Evolutionary conservation across 169 alveolate genomes (phyloP), one percentile per base, ranked within the genome.

Genomic region (Cryptosporidium bovis): DNA sequence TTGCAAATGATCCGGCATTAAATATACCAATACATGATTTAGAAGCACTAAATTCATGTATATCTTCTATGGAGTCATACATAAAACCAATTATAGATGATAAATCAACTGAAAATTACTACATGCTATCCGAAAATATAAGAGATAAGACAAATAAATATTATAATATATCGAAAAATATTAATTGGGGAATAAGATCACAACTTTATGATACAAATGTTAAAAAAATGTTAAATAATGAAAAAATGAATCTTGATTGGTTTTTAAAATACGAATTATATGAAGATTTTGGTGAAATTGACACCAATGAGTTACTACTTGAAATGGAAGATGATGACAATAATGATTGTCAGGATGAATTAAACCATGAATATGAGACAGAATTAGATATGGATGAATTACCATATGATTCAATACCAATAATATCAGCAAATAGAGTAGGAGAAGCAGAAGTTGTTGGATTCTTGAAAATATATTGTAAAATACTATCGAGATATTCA

Each of bases 361-460:
- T 77, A 3, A 62, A 62, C 40, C 87, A 77, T 24, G 87, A 77
- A 33, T 77, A 77, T 77, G 87, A 77, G 16, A 60, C 71, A 48
- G 87, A 77, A 62, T 50, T 77, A 40, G 87, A 77, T 58, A 77
- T 77, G 87, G 87, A 77, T 62, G 87, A 77, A 33, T 66, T 77
- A 34, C 87, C 87, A n/a, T 77, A 77, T 62, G 87, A 77, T 56
- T 77, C 87, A 16, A 13, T 77, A 15, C 87, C 87, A 40, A 77
- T 77, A 2, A 62, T 77, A 40, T 77, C 87, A 77, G 87, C 87
- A 13, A 77, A 60, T 77, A 77, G 36, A 62, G 6, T 20, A 29
- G 87, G 87, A 58, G 87, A 77, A 60, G 71, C 71, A 20, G 87
- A 77, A 13, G 87, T 77, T 40, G 87, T 77, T 56, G 87, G 87